phyloP scores from a whole-genome alignment of 192 early-diverging fungal genomes.

The Backusella tarrabulga region DNA sequence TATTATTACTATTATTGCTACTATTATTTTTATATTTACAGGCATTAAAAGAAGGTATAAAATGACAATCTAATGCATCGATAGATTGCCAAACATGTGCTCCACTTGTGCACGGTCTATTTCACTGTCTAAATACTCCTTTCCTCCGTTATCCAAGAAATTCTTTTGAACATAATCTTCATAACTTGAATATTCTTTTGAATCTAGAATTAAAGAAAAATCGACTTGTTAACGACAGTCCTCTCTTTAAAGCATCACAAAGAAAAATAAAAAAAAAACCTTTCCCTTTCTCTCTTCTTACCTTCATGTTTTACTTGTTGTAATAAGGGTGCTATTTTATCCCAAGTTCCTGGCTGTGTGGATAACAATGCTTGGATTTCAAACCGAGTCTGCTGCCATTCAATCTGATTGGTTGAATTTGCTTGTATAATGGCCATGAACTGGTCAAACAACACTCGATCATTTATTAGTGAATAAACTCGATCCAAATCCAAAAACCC shows the following conservation, averaged over 20 bases:
- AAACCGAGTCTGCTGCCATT: background rate
- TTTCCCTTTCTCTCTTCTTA: background rate
- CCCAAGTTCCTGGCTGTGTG: background rate
- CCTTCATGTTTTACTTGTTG: background rate
- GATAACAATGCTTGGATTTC: background rate
- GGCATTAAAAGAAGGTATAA: background rate
- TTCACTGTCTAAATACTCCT: constrained; percentile 29
- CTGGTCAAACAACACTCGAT: background rate
- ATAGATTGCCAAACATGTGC: constrained; percentile 22
- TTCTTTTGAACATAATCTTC: constrained; percentile 34
- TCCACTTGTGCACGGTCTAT: constrained; percentile 30
- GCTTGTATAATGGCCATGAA: constrained; percentile 12
- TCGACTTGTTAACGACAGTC: background rate
- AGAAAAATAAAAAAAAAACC: background rate
- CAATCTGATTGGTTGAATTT: background rate
- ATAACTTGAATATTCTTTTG: constrained; percentile 19
- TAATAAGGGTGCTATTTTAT: background rate
- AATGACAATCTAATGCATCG: background rate
- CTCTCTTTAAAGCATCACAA: background rate
- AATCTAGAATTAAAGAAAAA: background rate
- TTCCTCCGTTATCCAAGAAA: constrained; percentile 28
- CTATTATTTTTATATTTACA: background rate
- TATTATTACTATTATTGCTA: background rate
- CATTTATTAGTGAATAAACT: background rate
- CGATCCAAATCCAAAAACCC: constrained; percentile 8